Conservation (phyloP, 495 filamentous ascomycete species). For the Tuber brumale region DNA sequence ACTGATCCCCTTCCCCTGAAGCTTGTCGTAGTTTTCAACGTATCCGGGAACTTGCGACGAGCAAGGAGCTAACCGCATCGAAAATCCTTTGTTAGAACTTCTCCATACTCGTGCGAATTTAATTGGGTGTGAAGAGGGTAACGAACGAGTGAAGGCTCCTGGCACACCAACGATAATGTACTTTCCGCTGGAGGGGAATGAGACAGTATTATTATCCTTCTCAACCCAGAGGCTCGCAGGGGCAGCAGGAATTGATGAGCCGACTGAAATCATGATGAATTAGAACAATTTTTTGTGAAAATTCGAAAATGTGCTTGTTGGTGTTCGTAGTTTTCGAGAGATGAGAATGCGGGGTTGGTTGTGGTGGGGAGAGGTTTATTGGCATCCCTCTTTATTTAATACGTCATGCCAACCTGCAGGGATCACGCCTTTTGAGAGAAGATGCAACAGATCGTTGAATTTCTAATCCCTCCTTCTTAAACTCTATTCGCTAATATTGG, state of each 20-base stretch:
- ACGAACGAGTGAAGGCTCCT: conserved; percentile 40
- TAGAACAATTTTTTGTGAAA: background rate
- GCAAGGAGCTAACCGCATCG: conserved; percentile 32
- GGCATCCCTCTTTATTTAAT: background rate
- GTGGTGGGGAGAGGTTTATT: background rate
- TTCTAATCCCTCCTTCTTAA: background rate
- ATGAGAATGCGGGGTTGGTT: background rate
- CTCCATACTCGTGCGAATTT: background rate
- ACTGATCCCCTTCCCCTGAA: conserved; percentile 28
- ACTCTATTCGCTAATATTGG: background rate
- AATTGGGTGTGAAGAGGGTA: background rate
- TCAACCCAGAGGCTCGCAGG: conserved; percentile 38
- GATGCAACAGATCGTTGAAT: background rate
- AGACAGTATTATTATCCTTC: conserved; percentile 17
- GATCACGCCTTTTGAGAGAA: background rate
- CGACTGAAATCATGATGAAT: conserved; percentile 26
- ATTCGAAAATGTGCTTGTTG: background rate
- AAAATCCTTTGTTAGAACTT: conserved; percentile 4
- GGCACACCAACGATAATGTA: conserved; percentile 39
- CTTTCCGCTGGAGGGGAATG: conserved; percentile 32
- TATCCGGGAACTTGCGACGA: conserved; percentile 38
- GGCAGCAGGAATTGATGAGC: conserved; percentile 26
- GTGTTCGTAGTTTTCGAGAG: background rate
- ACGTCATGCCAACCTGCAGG: background rate
- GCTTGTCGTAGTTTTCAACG: conserved; percentile 20